These are phyloP conservation scores for Paecilomyces variotii DNA, from an alignment of 2,329 filamentous ascomycete species.

Conservation along the genomic window DNA sequence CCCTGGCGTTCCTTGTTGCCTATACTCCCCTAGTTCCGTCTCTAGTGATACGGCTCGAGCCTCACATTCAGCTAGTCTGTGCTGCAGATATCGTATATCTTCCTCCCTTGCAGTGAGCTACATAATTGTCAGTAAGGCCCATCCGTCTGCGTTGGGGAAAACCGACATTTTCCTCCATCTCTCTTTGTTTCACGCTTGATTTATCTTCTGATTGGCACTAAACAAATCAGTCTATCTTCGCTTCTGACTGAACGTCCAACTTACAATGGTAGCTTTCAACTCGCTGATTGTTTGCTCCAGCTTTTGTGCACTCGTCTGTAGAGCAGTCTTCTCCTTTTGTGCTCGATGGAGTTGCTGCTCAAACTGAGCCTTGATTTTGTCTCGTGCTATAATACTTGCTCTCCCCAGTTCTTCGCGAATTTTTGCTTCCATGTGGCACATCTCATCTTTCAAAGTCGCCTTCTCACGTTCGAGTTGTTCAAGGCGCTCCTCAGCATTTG, in stretches of 20 bases:
- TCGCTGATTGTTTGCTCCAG: conserved; percentile 14
- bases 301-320: conserved; percentile 11
- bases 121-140: neutral
- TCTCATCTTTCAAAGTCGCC: conserved; percentile 11
- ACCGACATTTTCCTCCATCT: neutral
- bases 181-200: neutral
- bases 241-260: neutral
- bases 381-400: conserved; percentile 20
- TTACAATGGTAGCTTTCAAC: conserved; percentile 19
- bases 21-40: neutral
- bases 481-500: conserved; percentile 8
- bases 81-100: neutral
- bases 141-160: neutral
- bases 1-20: neutral
- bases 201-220: neutral
- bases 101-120: conserved; percentile 1
- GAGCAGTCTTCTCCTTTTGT: conserved; percentile 16
- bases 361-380: conserved; percentile 19
- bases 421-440: conserved; percentile 14
- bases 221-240: neutral
- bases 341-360: conserved; percentile 21
- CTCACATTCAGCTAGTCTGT: neutral
- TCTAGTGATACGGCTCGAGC: neutral
- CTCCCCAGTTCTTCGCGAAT: conserved; percentile 23
- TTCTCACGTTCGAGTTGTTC: conserved; percentile 15